Base-by-base conservation (phyloP, 805 yeast genomes). In the Wickerhamiella slavikovae region DNA sequence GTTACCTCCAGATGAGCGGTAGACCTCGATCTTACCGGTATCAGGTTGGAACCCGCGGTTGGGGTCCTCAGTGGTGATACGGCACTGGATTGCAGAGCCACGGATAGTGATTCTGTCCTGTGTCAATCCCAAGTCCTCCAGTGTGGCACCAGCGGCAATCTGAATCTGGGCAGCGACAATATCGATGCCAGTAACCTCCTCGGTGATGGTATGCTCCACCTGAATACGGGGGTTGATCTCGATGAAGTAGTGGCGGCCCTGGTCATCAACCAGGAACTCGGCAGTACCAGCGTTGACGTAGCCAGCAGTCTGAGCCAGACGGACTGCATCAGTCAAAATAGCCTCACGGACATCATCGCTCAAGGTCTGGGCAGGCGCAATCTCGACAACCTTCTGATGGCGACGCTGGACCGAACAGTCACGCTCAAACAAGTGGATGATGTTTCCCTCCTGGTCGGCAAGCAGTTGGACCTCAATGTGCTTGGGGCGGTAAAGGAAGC, bases 321-420 rank as follows among this genome's bases (percentile, higher is more conserved):
- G 80, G 38, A 85, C 96, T 15, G 98, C 98, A 51, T 89, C 98
- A 25, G 77, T 68, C 47, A 89, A 64, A 41, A 89, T 91, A 30
- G 93, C 85, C 48, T 85, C 83, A 51, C 98, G 71, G 22, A 83
- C 89, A 17, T 61, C 62, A 28, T 60, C 53, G 15, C 95, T 91
- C 43, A 89, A 60, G 37, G 82, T 80, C 57, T 78, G 74, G 22
- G 96, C 95, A 9, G 99, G 96, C 4, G 98, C 98, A 44, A 85
- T 82, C 57, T 85, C 98, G 22, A 85, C 96, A 30, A 85, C 98
- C 58, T 85, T 85, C 60, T 85, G 98, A 56, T 85, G 98, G 62
- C 98, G 78, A 64, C 98, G 78, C 62, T 85, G 98, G 31, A 85
- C 98, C n/a, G 95, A 82, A 58, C 98, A 85, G 59, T 85, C 98